Evolutionary conservation across 2,329 filamentous ascomycete genomes (phyloP), one percentile per base, ranked within the genome.

Genomic region (Berkeleyomyces rouxiae): DNA sequence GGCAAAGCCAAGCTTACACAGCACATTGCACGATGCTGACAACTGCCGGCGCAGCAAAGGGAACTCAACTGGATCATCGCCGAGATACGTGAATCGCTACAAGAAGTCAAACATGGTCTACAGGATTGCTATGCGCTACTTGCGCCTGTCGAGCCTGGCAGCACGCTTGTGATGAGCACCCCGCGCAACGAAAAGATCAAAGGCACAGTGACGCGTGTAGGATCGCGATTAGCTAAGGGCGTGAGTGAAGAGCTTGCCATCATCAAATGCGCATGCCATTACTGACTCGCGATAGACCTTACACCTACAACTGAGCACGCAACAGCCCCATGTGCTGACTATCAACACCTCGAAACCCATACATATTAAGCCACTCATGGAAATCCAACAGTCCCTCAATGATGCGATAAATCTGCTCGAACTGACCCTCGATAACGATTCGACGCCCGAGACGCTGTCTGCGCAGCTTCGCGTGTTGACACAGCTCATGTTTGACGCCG

Each of bases 91-190:
- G 68, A 74, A 58, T 74, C 76, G 49, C 77, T 82, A 49, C 69
- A 72, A 61, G 75, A 78, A 65, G 73, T 83, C 67, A 80, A 79
- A 68, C 74, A 78, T 67, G 89, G 90, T 64, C 82, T 97, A 2
- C 85, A 93, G 71, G 90, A 96, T 74, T 96, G 91, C 74, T 89
- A 90, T 68, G 84, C 86, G 16, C 81, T 97, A 33, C 83, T 99
- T 39, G 87, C 90, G 6, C 90, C 92, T 1, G 81, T 86, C 66
- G 90, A 95, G 70, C 85, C 86, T 0, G 90, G 90, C 7, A 91
- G 86, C 68, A 99, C 92, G 0, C 82, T 99, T 37, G 91, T 93
- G 39, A 80, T 99, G 67, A 93, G 88, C 66, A 95, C 91, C 11
- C 81, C 87, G 63, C 83, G 91, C 63, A 92, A 89, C 62, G 93